These are phyloP conservation scores for Acarospora socialis DNA, from an alignment of 2,329 filamentous ascomycete species.

Conservation along the genomic window DNA sequence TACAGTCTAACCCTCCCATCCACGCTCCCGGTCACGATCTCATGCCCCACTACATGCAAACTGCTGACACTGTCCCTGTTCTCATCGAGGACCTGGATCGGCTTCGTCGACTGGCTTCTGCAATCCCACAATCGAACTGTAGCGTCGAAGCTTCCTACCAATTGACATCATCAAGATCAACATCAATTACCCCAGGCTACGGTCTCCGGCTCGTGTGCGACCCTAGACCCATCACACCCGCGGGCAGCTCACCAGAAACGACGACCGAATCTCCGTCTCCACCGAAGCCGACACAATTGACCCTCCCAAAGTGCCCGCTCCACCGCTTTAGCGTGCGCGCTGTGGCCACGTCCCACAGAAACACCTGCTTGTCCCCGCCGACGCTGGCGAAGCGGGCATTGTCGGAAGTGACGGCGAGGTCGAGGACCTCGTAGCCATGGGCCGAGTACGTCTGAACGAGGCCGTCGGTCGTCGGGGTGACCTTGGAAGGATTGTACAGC, in stretches of 20 bases:
- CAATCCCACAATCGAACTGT: conserved; percentile 65
- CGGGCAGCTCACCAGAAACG: conserved; percentile 38
- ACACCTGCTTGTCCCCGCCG: conserved; percentile 81
- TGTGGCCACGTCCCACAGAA: conserved; percentile 84
- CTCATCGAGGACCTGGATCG: conserved; percentile 59
- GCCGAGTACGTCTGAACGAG: conserved; percentile 67
- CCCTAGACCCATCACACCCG: not conserved
- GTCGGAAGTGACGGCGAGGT: conserved; percentile 55
- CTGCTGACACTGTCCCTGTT: conserved; percentile 53
- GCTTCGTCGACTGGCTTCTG: conserved; percentile 39
- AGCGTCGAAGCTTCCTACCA: conserved; percentile 54
- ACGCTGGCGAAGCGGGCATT: conserved; percentile 78
- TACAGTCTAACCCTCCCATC: conserved; percentile 73
- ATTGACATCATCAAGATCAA: conserved; percentile 10
- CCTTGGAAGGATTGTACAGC: conserved; percentile 54
- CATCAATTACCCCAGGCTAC: too few relatives aligned
- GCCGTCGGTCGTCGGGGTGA: conserved; percentile 23
- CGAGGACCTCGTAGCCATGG: conserved; percentile 85
- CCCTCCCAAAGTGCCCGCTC: conserved; percentile 52
- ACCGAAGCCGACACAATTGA: conserved; percentile 68
- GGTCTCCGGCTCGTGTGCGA: conserved; percentile 5
- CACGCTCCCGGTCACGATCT: conserved; percentile 62
- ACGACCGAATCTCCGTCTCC: conserved; percentile 62
- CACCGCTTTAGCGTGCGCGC: conserved; percentile 67
- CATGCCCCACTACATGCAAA: conserved; percentile 28